These are phyloP conservation scores for Podaxis sp. DNA, from an alignment of 768 basidiomycete species.

Conservation along the genomic window DNA sequence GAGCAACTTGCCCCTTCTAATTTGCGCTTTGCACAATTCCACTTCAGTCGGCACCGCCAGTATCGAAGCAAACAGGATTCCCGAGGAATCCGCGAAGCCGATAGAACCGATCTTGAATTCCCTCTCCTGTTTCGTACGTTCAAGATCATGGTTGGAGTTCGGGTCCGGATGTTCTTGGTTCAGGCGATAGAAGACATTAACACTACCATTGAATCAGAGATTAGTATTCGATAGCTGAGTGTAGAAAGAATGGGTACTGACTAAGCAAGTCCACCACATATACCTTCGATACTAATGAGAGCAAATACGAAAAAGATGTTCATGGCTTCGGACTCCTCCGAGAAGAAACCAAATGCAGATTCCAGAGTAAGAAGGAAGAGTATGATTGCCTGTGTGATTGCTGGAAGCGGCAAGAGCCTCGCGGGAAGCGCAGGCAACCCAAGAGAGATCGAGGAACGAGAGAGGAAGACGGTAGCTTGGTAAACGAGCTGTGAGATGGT, in stretches of 20 bases:
- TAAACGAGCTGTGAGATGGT: slow-evolving; percentile 64
- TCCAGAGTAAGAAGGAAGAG: slow-evolving; percentile 63
- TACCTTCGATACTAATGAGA: slow-evolving; percentile 84
- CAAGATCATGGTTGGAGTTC: slow-evolving; percentile 45
- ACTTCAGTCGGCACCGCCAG: slow-evolving; percentile 76
- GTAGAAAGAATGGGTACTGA: slow-evolving; percentile 37
- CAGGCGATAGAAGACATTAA: slow-evolving; percentile 83
- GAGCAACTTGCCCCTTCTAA: slow-evolving; percentile 63
- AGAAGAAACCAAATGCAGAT: slow-evolving; percentile 69
- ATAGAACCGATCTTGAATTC: slow-evolving; percentile 92
- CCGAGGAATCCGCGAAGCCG: slow-evolving; percentile 80
- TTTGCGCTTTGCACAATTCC: slow-evolving; percentile 72
- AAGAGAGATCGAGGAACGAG: slow-evolving; percentile 86
- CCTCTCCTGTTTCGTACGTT: slow-evolving; percentile 69
- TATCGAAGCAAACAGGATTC: slow-evolving; percentile 65
- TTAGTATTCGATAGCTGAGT: slow-evolving; percentile 15
- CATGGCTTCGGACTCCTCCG: slow-evolving; percentile 27
- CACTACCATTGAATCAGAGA: slow-evolving; percentile 41
- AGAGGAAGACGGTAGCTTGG: slow-evolving; percentile 90
- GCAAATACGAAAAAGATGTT: slow-evolving; percentile 68
- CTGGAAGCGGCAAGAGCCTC: slow-evolving; percentile 69
- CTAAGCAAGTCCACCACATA: slow-evolving; percentile 94
- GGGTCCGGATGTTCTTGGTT: slow-evolving; percentile 68
- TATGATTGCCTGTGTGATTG: slow-evolving; percentile 69
- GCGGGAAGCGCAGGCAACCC: slow-evolving; percentile 79